These are phyloP conservation scores for Pistacia integerrima DNA, from an alignment of 345 rosid genomes.

Conservation along the genomic window DNA sequence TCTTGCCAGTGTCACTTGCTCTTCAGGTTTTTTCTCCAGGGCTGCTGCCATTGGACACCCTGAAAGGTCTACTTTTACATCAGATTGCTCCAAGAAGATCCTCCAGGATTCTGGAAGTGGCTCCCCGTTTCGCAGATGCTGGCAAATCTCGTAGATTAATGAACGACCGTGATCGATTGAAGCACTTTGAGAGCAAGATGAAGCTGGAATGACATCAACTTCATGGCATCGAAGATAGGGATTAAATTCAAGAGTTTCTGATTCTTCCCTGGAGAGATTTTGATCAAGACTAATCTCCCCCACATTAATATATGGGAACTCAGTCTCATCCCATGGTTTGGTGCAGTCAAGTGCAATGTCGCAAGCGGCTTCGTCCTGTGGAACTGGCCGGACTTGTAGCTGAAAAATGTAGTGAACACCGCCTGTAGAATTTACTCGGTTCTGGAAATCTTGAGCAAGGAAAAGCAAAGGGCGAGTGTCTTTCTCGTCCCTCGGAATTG, in stretches of 20 bases:
- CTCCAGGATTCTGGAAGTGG: conserved; percentile 72
- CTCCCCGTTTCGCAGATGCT: conserved; percentile 51
- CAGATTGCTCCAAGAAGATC: conserved; percentile 60
- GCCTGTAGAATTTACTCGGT: conserved; percentile 43
- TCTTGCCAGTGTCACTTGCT: conserved; percentile 48
- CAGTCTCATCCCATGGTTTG: conserved; percentile 58
- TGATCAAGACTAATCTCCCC: conserved; percentile 56
- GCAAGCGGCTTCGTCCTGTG: conserved; percentile 39
- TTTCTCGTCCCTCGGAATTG: conserved; percentile 55
- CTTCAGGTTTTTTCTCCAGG: conserved; percentile 24
- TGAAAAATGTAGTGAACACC: conserved; percentile 64
- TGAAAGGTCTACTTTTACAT: conserved; percentile 62
- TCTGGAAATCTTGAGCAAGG: conserved; percentile 62
- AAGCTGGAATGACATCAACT: conserved; percentile 59
- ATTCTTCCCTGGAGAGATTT: conserved; percentile 49
- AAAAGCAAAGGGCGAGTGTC: conserved; percentile 60
- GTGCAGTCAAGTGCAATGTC: conserved; percentile 62
- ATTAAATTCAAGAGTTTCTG: conserved; percentile 58
- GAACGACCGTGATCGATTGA: conserved; percentile 78
- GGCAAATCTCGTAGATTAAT: conserved; percentile 65
- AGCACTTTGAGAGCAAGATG: conserved; percentile 57
- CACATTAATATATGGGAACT: conserved; percentile 49
- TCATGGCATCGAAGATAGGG: conserved; percentile 48
- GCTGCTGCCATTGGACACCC: conserved; percentile 68
- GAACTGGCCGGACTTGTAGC: conserved; percentile 49